Evolutionary conservation across 768 basidiomycete genomes (phyloP), one percentile per base, ranked within the genome.

Genomic region (Lyophyllum semitale): DNA sequence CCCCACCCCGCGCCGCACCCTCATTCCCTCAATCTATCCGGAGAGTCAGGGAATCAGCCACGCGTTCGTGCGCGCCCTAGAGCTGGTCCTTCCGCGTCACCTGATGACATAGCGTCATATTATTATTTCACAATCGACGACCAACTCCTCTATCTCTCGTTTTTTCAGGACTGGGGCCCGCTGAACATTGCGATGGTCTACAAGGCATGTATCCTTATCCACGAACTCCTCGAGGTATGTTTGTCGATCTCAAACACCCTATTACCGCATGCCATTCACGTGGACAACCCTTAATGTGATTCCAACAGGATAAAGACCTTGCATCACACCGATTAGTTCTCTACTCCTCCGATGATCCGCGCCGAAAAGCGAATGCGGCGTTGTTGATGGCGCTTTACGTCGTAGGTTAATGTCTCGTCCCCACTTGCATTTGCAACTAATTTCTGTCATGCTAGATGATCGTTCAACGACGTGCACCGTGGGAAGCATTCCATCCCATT

Each of bases 161-260:
- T 97, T 81, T 95, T 90, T 70, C 87, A 93, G 68, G 94, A 97
- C 71, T 95, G 92, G 87, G 94, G 94, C 13, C 94, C 94, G 27
- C 78, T 95, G 51, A 94, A 94, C 68, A 79, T 94, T 35, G 87
- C 90, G n/a, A 91, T 91, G 90, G 90, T 94, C 29, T 94, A 93
- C 77, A 93, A 90, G 71, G 89, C 87, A 27, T 95, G 94, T 73
- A 91, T 96, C 30, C 83, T 93, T 60, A 88, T 95, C 54, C 94
- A 95, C 66, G 89, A 93, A 69, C 80, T 95, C 45, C 81, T 95
- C 38, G 88, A 92, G 79, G 91, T 91, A 53, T 40, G 69, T 59
- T 53, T 13, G 43, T 44, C 45, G 57, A 53, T 61, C 43, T 33
- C n/a, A 57, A 61, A 59, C 53, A 69, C 62, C 62, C 60, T 38